A percentile compares a stretch with the other conserved stretches of the same genome.
Conservation (phyloP, 768 basidiomycete species). For the Mycena metata region DNA sequence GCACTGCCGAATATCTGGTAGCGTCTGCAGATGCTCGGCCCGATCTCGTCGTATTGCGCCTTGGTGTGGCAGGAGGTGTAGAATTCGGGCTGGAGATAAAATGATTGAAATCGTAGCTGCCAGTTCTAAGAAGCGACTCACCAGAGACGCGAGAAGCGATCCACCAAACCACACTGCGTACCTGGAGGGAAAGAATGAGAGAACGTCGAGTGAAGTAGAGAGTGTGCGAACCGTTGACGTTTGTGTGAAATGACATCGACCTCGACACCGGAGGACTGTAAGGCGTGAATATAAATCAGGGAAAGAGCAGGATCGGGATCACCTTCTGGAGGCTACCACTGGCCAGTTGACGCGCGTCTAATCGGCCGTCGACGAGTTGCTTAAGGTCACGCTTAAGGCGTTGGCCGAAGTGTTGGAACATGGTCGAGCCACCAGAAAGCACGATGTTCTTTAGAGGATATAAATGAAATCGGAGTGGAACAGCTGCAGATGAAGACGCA, state of each 20-base stretch:
- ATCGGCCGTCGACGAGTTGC: constrained; percentile 90
- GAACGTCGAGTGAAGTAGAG: constrained; percentile 7
- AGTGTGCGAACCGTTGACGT: constrained; percentile 80
- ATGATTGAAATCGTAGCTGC: constrained; percentile 17
- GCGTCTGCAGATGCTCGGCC: constrained; percentile 91
- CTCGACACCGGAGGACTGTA: constrained; percentile 94
- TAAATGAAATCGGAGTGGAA: background rate
- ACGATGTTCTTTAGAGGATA: constrained; percentile 85
- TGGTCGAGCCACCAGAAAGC: constrained; percentile 95
- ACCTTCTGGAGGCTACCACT: constrained; percentile 87
- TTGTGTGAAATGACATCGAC: constrained; percentile 99
- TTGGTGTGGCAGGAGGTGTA: constrained; percentile 95
- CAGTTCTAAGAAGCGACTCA: constrained; percentile 53
- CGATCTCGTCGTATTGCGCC: constrained; percentile 94
- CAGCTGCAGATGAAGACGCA: constrained; percentile 41
- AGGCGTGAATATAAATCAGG: constrained; percentile 3
- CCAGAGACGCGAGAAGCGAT: constrained; percentile 91
- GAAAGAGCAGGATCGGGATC: background rate
- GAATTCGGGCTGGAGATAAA: constrained; percentile 88
- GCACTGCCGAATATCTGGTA: constrained; percentile 96
- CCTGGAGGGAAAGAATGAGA: constrained; percentile 49
- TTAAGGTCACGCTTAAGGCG: constrained; percentile 96
- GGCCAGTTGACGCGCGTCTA: constrained; percentile 80
- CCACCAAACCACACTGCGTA: constrained; percentile 99
- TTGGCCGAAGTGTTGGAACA: constrained; percentile 99